These are phyloP conservation scores for Iberis pinnata DNA, from an alignment of 345 rosid genomes.

Conservation along the genomic window DNA sequence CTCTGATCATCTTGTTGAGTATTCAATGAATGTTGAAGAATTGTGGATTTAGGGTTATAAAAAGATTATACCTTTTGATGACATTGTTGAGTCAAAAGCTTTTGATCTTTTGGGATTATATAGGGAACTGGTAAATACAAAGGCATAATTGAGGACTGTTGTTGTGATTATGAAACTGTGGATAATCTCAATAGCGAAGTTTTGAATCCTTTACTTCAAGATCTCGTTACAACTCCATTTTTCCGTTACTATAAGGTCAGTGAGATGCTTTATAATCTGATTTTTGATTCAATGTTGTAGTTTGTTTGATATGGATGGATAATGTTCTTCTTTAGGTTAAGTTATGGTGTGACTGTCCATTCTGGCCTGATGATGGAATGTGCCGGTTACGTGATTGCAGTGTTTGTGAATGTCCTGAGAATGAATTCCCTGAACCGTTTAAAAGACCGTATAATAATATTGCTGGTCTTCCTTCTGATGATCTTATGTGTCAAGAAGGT, in stretches of 20 bases:
- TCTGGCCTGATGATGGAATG: constrained; percentile 98
- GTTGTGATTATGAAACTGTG: constrained; percentile 87
- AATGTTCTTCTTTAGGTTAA: constrained; percentile 44
- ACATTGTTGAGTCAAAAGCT: constrained; percentile 5
- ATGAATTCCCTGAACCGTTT: constrained; percentile 74
- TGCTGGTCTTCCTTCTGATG: constrained; percentile 55
- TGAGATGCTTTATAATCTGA: not conserved
- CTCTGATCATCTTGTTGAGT: constrained; percentile 10
- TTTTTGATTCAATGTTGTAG: too few species aligned
- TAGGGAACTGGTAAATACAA: constrained; percentile 45
- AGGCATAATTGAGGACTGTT: constrained; percentile 87
- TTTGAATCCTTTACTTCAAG: constrained; percentile 74
- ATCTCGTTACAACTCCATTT: constrained; percentile 76
- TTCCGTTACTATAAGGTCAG: constrained; percentile 90
- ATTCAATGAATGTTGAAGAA: not conserved
- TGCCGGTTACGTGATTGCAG: constrained; percentile 93
- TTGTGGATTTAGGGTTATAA: not conserved
- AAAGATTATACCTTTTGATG: constrained; percentile 9
- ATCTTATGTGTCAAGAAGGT: constrained; percentile 83
- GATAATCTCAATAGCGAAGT: constrained; percentile 64
- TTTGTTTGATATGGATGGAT: too few species aligned
- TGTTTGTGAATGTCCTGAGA: constrained; percentile 95
- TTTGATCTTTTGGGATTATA: constrained; percentile 1
- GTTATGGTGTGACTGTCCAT: constrained; percentile 95
- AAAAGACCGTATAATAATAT: constrained; percentile 38